These are phyloP conservation scores for Mollisia scopiformis DNA, from an alignment of 2,329 filamentous ascomycete species.

Conservation along the genomic window DNA sequence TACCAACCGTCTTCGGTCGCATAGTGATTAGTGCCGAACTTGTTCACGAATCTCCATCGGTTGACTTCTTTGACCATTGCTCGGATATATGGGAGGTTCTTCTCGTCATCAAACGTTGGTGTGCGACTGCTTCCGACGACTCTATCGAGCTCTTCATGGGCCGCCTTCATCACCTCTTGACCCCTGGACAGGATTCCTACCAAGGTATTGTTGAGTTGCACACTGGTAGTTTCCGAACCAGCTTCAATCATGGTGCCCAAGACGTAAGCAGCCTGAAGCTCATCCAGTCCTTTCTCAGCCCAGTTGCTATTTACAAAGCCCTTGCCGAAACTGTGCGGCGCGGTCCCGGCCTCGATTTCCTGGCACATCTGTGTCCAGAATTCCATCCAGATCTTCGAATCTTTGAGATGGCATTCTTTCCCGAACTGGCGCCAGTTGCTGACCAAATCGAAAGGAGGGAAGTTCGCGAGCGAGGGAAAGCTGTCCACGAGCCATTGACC, in stretches of 20 bases:
- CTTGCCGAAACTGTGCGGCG: no score
- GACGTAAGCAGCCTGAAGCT: conserved; percentile 42
- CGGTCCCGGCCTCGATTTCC: no score
- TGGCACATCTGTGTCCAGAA: no score
- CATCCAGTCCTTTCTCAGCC: conserved; percentile 40
- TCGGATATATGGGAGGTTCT: conserved; percentile 46
- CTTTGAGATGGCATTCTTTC: no score
- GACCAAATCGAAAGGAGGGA: no score
- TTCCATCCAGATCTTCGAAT: no score
- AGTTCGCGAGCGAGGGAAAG: no score
- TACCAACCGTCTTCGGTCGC: neutral
- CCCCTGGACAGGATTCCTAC: neutral
- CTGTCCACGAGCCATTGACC: no score
- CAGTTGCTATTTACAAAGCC: conserved; percentile 31
- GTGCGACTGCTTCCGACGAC: conserved; percentile 45
- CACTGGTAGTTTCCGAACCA: conserved; percentile 38
- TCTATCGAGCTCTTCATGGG: conserved; percentile 25
- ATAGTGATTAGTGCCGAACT: conserved; percentile 41
- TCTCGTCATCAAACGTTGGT: conserved; percentile 48
- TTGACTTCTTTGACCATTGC: conserved; percentile 49
- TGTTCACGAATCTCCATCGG: conserved; percentile 47
- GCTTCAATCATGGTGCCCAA: conserved; percentile 25
- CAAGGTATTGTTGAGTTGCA: conserved; percentile 13
- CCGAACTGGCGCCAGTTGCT: no score
- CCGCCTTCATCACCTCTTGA: conserved; percentile 40